Conservation (phyloP, 2,329 filamentous ascomycete species). For the Cercospora sp. region DNA sequence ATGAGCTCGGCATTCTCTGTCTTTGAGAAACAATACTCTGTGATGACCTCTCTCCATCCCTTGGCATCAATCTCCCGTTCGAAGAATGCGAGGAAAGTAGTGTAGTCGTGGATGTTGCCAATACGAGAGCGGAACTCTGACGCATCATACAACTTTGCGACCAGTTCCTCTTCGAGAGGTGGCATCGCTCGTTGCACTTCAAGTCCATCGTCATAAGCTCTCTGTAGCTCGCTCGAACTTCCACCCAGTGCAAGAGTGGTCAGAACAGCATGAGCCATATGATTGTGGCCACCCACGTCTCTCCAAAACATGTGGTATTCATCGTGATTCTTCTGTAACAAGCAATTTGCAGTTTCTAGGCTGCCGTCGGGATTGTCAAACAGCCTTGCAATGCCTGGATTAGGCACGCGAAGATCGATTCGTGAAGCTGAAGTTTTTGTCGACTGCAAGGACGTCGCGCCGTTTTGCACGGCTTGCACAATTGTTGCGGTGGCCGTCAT, state of each 20-base stretch:
- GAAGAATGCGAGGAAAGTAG: background rate
- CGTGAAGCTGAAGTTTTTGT: background rate
- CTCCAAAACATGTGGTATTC: background rate
- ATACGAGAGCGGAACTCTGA: background rate
- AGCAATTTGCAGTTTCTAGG: background rate
- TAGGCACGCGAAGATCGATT: background rate
- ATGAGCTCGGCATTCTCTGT: background rate
- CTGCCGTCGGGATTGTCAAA: background rate
- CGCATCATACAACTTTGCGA: background rate
- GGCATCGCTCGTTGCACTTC: background rate
- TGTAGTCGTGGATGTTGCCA: background rate
- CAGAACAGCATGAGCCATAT: background rate
- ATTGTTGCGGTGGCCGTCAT: background rate
- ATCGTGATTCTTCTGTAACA: background rate
- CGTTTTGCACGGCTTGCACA: background rate
- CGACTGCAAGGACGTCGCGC: background rate
- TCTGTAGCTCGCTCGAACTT: background rate
- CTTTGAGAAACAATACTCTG: background rate
- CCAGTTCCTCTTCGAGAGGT: background rate
- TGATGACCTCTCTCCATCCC: background rate
- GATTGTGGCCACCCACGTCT: background rate
- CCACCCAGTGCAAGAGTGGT: background rate
- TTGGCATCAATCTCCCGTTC: background rate
- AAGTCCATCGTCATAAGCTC: background rate
- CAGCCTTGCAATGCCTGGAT: background rate